These are phyloP conservation scores for Trichoderma simmonsii DNA, from an alignment of 2,329 filamentous ascomycete species.

Conservation along the genomic window DNA sequence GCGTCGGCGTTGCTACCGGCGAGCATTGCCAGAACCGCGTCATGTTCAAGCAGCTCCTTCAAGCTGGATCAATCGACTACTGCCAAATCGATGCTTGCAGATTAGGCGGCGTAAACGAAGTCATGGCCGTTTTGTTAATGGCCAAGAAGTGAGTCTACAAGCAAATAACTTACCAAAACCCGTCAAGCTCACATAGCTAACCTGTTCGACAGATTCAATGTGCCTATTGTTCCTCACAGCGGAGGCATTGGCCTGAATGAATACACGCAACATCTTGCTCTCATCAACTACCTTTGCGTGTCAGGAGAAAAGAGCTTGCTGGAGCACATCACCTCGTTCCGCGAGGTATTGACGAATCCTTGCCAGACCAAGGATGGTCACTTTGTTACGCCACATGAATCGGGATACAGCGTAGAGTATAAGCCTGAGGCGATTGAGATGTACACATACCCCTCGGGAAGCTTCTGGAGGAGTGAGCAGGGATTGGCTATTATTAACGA, in stretches of 20 bases:
- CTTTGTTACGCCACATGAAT: slow-evolving; percentile 18
- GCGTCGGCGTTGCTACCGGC: slow-evolving; percentile 81
- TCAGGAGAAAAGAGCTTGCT: slow-evolving; percentile 19
- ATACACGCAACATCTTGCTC: slow-evolving; percentile 20
- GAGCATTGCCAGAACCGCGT: slow-evolving; percentile 95
- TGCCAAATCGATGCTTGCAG: slow-evolving; percentile 88
- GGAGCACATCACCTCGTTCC: slow-evolving; percentile 20
- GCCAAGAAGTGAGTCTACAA: slow-evolving; percentile 14
- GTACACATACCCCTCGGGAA: slow-evolving; percentile 15
- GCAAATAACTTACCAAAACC: too few species aligned
- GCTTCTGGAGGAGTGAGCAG: slow-evolving; percentile 20
- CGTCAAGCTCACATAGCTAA: neutral
- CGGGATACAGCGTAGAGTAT: slow-evolving; percentile 21
- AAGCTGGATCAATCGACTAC: slow-evolving; percentile 74
- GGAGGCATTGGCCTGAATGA: slow-evolving; percentile 21
- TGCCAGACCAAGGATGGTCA: slow-evolving; percentile 19
- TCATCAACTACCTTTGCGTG: slow-evolving; percentile 21
- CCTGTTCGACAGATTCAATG: slow-evolving; percentile 9
- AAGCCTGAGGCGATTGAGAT: slow-evolving; percentile 14
- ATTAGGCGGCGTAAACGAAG: slow-evolving; percentile 85
- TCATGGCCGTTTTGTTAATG: slow-evolving; percentile 82
- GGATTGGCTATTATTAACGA: slow-evolving; percentile 20
- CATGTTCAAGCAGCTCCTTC: slow-evolving; percentile 86
- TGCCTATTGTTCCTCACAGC: slow-evolving; percentile 21
- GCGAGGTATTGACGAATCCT: slow-evolving; percentile 9